Evolutionary conservation across 2,329 filamentous ascomycete species (phyloP), one percentile per base, ranked within the genome.

Genomic region (Lachnellula hyalina): DNA sequence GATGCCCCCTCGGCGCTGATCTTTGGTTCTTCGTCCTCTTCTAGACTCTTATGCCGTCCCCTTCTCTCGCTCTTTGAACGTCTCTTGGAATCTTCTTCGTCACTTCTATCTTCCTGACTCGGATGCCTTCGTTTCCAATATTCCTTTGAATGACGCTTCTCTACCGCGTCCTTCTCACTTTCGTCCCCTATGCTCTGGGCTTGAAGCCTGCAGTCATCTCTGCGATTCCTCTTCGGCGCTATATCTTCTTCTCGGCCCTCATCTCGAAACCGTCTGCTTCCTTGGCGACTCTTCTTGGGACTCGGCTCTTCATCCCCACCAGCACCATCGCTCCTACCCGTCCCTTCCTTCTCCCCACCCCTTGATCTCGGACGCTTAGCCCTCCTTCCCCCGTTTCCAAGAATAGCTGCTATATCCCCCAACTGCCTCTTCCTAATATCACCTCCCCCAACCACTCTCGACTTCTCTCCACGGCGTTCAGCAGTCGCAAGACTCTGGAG

Each of bases 401-500:
- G 66, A 46, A 84, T 83, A 2, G 82, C 80, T 47, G 80, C 77
- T 47, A 85, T 85, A 57, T 81, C 77, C 5, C 81, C 81, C 61
- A 85, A 74, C 67, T 85, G 83, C 9, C 82, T 75, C 46, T 72
- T 77, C 41, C 82, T 71, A 47, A 83, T 79, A 59, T 84, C 81
- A 11, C 70, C 68, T 17, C 73, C 76, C 0, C 77, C 78, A 19
- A 73, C 76, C 48, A 69, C 70, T 55, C 74, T 77, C 51, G 68
- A 69, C 51, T 66, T 61, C 52, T 68, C 54, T 52, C 66, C 62
- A 45, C 59, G 62, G 38, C 72, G 68, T 61, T 77, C 75, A 28
- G 73, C 73, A 49, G 70, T 71, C 53, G 82, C 79, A 44, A 92
- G 72, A 53, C 78, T 76, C 61, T 81, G 80, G 53, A 96, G 78